Base-by-base conservation (phyloP, 371 early-diverging fungal species). In the Lichtheimia ramosa region DNA sequence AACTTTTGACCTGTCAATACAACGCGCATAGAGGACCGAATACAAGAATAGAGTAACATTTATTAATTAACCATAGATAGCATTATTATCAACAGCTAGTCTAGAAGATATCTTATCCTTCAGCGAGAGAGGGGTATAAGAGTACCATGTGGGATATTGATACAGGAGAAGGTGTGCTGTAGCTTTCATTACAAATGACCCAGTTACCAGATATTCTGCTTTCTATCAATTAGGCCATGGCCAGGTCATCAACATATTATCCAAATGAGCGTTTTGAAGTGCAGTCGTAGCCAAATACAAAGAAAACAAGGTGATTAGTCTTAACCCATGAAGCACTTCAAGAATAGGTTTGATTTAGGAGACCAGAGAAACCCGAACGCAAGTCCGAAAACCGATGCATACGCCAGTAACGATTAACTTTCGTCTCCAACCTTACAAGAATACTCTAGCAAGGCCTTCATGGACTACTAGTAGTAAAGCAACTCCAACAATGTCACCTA, bases 361-460 rank as follows among this genome's bases (percentile, higher is more conserved):
- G 27, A 54, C 8, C 55, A 54, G 59, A 59, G 59, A 59, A 59
- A 59, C 51, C 59, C 52, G 51, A 13, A 59, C 59, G 52, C 40
- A 59, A 51, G 51, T 59, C 40, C 59, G 43, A 59, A 42, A 58
- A 50, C 49, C 59, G 52, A 59, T 59, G 52, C 52, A 59, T 59
- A 51, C 43, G 25, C 59, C 50, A 16, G 59, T 51, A 59, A 59
- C 43, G 51, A 42, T 59, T 23, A 59, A 51, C 59, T 27, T 40
- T 59, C 48, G 59, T 28, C 51, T 59, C 40, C 52, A 59, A 51
- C 50, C 50, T 20, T 50, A 50, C 25, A 2, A 25, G 25, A 25
- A 25, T 5, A 25, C 2, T 2, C 25, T 5, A 25, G 25, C 59
- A 51, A 27, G 51, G 43, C 51, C 46, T 51, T 59, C 59, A 59